Percentiles rank a stretch among this genome's conserved stretches.
Evolutionary conservation across 2,329 filamentous ascomycete genomes (phyloP).

Genomic region (Cladosporium sp.): DNA sequence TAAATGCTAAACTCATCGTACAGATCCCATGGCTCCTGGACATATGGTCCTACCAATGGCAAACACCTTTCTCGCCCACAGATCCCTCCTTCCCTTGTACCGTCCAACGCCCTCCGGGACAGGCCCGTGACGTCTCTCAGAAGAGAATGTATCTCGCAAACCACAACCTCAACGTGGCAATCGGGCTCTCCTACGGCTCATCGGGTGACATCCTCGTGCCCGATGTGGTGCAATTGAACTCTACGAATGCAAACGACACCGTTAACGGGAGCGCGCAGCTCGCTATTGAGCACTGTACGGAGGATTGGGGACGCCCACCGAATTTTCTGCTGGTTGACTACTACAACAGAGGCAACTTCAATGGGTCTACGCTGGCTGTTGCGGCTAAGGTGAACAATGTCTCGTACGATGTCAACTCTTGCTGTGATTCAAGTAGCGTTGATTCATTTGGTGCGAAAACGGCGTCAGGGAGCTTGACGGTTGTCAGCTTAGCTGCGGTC

Average conservation of each 20-base stretch:
- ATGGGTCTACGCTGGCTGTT: constrained; percentile 8
- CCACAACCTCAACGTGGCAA: constrained; percentile 83
- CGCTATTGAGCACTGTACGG: constrained; percentile 62
- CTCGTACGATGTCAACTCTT: not conserved
- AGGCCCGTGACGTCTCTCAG: constrained; percentile 54
- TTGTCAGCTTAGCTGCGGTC: not conserved
- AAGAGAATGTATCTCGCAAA: constrained; percentile 77
- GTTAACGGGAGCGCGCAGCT: constrained; percentile 67
- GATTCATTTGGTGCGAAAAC: not conserved
- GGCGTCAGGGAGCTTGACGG: too few species aligned
- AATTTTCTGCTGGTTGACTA: constrained; percentile 83
- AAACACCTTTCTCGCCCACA: constrained; percentile 80
- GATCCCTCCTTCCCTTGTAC: constrained; percentile 73
- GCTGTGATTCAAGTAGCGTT: not conserved
- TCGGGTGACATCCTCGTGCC: constrained; percentile 62
- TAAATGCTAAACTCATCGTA: constrained; percentile 65
- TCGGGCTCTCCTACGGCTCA: constrained; percentile 52
- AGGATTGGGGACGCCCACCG: constrained; percentile 65
- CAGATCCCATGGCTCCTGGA: constrained; percentile 83
- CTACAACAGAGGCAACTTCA: constrained; percentile 60
- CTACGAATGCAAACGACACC: constrained; percentile 65
- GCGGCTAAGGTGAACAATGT: not conserved
- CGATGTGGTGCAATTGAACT: constrained; percentile 66
- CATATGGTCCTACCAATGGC: constrained; percentile 85
- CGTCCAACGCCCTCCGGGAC: constrained; percentile 70